Base-by-base conservation (phyloP, 1,284 basidiomycete species). In the Ganoderma lingzhi region DNA sequence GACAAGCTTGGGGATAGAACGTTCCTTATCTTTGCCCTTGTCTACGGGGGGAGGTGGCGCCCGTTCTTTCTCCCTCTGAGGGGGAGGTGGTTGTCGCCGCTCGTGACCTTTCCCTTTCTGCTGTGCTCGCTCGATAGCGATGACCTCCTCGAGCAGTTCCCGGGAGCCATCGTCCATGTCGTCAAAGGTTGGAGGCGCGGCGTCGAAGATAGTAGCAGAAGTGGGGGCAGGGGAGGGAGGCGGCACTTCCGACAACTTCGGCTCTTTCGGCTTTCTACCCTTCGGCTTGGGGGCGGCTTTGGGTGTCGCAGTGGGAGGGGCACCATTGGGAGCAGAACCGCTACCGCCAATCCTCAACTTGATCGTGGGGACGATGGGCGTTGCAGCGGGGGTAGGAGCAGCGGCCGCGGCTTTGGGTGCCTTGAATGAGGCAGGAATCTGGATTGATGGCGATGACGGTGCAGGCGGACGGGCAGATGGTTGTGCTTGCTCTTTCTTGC, bases 121-220 rank as follows among this genome's bases (percentile, higher is more conserved):
- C 76, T 90, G 87, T 79, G 90, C 89, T 68, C 87, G 84, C 78
- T 94, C 93, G 59, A 94, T 92, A 9, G 92, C 93, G 64, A 94
- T 87, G 42, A 94, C 92, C 76, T 94, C 93, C 77, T 93, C 92
- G 3, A 93, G 82, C 56, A 94, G 83, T 76, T 94, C 93, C 71
- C 91, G 88, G 32, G 90, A 91, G 14, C 90, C 92, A 78, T 93
- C 92, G 73, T 93, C 92, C 58, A 91, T 86, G 75, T 69, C 72
- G 35, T 71, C 72, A 44, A 67, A 66, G 0, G 60, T 32, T 44
- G 66, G 59, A 32, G 58, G 41, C 30, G 14, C 30, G 12, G 53
- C 53, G 48, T n/a, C 10, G 48, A 28, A 23, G 53, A 32, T 15
- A 39, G 64, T 53, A 1, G 62, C 55, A 15, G 65, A 67, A 88